Conservation (phyloP, 805 yeast genomes). For the Wickerhamiella sergipiensis region DNA sequence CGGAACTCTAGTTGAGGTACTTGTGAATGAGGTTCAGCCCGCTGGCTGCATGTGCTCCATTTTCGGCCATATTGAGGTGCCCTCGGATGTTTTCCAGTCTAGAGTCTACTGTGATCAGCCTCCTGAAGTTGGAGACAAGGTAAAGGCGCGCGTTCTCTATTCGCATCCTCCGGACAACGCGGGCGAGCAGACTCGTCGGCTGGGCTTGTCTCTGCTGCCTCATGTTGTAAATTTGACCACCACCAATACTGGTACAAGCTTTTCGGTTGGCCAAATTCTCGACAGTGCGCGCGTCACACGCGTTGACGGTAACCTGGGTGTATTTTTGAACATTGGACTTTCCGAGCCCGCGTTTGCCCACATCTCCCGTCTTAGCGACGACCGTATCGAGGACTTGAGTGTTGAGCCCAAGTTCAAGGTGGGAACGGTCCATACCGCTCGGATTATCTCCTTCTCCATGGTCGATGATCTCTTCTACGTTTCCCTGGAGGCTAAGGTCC, state of each 20-base stretch:
- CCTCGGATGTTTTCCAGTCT: constrained; percentile 55
- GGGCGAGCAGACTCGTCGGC: constrained; percentile 37
- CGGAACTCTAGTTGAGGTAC: constrained; percentile 67
- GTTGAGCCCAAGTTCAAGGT: constrained; percentile 30
- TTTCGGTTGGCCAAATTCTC: constrained; percentile 61
- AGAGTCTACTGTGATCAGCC: constrained; percentile 27
- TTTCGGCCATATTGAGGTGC: constrained; percentile 61
- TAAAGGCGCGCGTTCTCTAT: constrained; percentile 14
- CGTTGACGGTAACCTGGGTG: constrained; percentile 30
- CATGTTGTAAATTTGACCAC: constrained; percentile 31
- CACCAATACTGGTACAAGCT: constrained; percentile 28
- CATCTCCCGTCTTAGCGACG: constrained; percentile 43
- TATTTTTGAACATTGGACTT: constrained; percentile 34
- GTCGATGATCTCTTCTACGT: constrained; percentile 55
- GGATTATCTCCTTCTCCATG: constrained; percentile 57
- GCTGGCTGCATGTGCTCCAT: constrained; percentile 62
- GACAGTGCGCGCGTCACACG: constrained; percentile 45
- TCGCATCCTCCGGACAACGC: constrained; percentile 14
- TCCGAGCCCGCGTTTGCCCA: constrained; percentile 61
- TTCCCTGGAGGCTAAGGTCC: constrained; percentile 51
- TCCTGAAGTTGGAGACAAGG: constrained; percentile 1
- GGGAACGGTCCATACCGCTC: constrained; percentile 60
- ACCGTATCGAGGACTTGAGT: constrained; percentile 24
- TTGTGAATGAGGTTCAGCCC: constrained; percentile 42
- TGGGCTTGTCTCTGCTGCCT: constrained; percentile 51